These are phyloP conservation scores for Lichtheimia corymbifera DNA, from an alignment of 371 early-diverging fungal genomes.

Conservation along the genomic window DNA sequence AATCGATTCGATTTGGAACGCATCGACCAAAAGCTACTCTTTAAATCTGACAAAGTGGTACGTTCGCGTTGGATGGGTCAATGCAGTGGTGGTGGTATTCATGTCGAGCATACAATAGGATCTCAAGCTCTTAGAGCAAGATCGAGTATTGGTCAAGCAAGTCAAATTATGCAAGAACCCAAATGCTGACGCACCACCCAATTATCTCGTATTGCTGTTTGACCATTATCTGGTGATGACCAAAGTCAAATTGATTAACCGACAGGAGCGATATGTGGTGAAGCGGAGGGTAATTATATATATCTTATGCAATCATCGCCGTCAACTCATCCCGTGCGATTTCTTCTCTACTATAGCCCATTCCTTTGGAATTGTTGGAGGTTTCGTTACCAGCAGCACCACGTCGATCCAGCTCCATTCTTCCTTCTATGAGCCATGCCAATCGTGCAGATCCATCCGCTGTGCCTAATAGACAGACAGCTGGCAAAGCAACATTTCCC, in stretches of 20 bases:
- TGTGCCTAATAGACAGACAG: conserved; percentile 19
- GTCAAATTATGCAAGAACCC: conserved; percentile 44
- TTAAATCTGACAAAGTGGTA: conserved; percentile 47
- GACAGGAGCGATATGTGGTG: conserved; percentile 34
- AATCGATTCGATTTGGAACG: conserved; percentile 44
- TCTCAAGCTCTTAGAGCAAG: conserved; percentile 29
- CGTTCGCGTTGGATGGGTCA: not conserved
- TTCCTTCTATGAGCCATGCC: conserved; percentile 9
- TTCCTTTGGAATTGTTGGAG: conserved; percentile 71
- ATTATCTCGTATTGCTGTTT: conserved; percentile 60
- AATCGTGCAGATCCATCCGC: not conserved
- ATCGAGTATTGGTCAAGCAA: conserved; percentile 39
- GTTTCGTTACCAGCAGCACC: conserved; percentile 16
- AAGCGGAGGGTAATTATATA: conserved; percentile 30
- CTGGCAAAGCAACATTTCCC: conserved; percentile 42
- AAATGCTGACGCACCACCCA: conserved; percentile 53
- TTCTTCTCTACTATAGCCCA: conserved; percentile 57
- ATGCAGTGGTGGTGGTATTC: no score
- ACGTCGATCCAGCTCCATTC: conserved; percentile 38
- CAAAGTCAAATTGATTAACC: conserved; percentile 31
- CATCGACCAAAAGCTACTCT: conserved; percentile 44
- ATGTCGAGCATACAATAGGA: conserved; percentile 21
- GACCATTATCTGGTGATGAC: conserved; percentile 44
- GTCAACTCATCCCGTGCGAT: no score
- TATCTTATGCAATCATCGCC: not conserved